Evolutionary conservation across 169 alveolate genomes (phyloP).

Genomic region (Perkinsus chesapeaki): DNA sequence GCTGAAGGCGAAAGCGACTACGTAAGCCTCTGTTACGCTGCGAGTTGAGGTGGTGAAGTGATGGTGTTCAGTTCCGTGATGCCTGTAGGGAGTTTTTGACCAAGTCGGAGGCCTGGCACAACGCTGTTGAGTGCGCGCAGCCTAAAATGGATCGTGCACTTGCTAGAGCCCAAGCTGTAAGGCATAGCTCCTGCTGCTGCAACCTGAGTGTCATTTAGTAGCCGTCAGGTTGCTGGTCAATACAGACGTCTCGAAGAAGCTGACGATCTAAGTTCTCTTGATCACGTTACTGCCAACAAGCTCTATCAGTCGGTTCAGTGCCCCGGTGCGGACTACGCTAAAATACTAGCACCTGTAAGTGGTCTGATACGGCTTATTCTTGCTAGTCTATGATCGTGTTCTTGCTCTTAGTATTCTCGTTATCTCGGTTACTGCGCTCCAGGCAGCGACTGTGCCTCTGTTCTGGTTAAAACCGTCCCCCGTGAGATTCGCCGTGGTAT

Average conservation of each 20-base stretch:
- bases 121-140: neutral
- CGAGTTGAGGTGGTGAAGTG: too few relatives aligned
- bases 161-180: neutral
- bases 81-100: neutral
- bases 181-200: neutral
- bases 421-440: neutral
- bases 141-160: neutral
- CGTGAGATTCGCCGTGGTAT: neutral
- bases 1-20: neutral
- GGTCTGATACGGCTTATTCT: neutral
- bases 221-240: neutral
- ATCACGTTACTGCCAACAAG: neutral
- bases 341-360: neutral
- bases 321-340: neutral
- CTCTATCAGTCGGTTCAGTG: neutral
- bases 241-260: neutral
- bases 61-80: neutral
- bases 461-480: neutral
- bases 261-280: neutral
- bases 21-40: neutral
- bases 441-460: neutral
- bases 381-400: neutral
- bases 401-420: neutral
- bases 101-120: neutral
- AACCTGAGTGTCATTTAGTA: too few relatives aligned